Percentiles rank a stretch among this genome's conserved stretches.
phyloP scores from a whole-genome alignment of 768 basidiomycete genomes.

The Serendipita sp. region DNA sequence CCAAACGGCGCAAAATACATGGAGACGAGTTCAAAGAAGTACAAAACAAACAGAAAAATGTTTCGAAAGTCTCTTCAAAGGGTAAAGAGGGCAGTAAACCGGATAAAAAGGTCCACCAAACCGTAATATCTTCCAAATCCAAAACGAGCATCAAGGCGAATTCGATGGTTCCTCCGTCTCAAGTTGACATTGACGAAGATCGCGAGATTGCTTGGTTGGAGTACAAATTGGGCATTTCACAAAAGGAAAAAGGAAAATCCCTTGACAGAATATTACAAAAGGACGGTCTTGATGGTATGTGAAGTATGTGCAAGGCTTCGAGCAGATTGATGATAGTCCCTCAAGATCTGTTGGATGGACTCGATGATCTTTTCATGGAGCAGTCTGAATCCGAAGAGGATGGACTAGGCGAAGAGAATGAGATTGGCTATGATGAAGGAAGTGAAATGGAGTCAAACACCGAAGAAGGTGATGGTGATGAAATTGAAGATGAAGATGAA shows the following conservation, averaged over 20 bases:
- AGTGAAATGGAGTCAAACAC: background rate
- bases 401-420: conserved; percentile 15
- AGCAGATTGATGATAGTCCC: background rate
- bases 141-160: conserved; percentile 19
- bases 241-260: conserved; percentile 24
- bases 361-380: conserved; percentile 21
- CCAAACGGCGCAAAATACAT: conserved; percentile 15
- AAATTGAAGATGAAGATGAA: conserved; percentile 13
- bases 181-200: conserved; percentile 49
- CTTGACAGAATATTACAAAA: conserved; percentile 31
- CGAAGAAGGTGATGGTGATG: background rate
- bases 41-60: background rate
- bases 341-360: conserved; percentile 40
- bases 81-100: background rate
- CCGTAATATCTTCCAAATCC: conserved; percentile 10
- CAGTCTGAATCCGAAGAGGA: conserved; percentile 16
- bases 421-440: background rate
- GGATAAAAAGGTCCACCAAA: background rate
- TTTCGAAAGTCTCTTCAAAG: background rate
- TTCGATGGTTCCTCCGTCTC: background rate
- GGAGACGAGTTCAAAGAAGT: conserved; percentile 12
- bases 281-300: conserved; percentile 72
- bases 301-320: background rate
- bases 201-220: conserved; percentile 76
- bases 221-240: conserved; percentile 45